Base-by-base conservation (phyloP, 2,329 filamentous ascomycete genomes). In the Ceratocystis huliohia region DNA sequence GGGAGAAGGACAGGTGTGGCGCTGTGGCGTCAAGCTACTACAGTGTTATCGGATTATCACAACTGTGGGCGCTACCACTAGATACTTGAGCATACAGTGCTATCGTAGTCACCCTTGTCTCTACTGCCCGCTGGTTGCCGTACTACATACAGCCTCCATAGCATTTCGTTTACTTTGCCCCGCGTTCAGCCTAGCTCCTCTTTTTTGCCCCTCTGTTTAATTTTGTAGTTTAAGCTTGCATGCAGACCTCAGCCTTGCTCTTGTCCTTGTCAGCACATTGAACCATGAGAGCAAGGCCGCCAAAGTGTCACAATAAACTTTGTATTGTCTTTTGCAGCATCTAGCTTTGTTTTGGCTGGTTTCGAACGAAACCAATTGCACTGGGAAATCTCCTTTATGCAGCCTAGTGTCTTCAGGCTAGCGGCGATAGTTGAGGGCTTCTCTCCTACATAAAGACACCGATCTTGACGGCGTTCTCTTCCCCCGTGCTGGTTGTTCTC, bases 1-100 rank as follows among this genome's bases (percentile, higher is more conserved):
- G 22, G 30, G 25, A 53, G n/a, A 57, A 56, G 15, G 65, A 57
- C 33, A 33, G 20, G 4, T 66, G 65, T 53, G 63, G 63, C 46
- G 63, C 25, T 33, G 44, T 37, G 30, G 20, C 61, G 59, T 59
- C 17, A 8, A 30, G 17, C 33, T 59, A 6, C 8, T 17, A 59
- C 56, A 59, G 56, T 59, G 56, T n/a, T 59, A 59, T 59, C 56
- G 28, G 28, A 1, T 5, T 3, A 3, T 20, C 10, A 8, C 15
- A 53, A n/a, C 25, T n/a, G n/a, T 41, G 37, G 3, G 28, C 20
- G 30, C 28, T 2, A 1, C 4, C 7, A 50, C 61, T 63, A 45
- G 1, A n/a, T 15, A 4, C 44, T 8, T 1, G 0, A 5, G 8
- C 15, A 17, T 13, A 63, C 61, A 63, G 61, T 63, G 44, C 22